Percentiles rank a stretch among this genome's conserved stretches.
phyloP scores from a whole-genome alignment of 495 filamentous ascomycete species.

The Glonium stellatum region DNA sequence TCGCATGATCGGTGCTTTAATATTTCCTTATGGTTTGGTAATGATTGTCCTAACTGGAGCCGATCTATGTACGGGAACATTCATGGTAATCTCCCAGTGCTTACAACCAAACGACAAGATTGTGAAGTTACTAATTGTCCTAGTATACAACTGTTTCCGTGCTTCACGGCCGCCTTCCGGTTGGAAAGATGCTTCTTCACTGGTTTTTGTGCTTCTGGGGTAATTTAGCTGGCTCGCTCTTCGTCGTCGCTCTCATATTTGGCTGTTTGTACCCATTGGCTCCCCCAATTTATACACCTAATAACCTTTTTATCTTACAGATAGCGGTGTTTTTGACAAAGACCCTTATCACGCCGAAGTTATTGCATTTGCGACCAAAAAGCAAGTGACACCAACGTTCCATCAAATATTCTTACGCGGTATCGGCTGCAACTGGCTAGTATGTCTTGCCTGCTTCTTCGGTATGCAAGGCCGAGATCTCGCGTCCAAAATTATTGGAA shows the following conservation, averaged over 20 bases:
- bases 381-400: constrained; percentile 51
- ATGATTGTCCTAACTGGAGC: constrained; percentile 55
- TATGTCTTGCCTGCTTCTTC: neutral
- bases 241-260: constrained; percentile 52
- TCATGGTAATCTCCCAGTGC: constrained; percentile 53
- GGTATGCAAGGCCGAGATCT: neutral
- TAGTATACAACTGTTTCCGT: neutral
- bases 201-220: constrained; percentile 55
- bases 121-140: too few species aligned
- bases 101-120: too few species aligned
- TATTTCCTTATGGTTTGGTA: constrained; percentile 54
- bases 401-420: constrained; percentile 49
- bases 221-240: constrained; percentile 54
- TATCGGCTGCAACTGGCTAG: neutral
- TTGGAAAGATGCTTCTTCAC: neutral
- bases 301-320: neutral
- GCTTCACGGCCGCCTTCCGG: neutral
- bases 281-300: too few species aligned
- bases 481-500: constrained; percentile 46
- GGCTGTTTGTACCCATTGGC: constrained; percentile 38
- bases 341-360: constrained; percentile 45
- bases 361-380: constrained; percentile 47
- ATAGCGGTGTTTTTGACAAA: constrained; percentile 51
- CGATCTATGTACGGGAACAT: constrained; percentile 54
- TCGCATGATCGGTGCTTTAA: constrained; percentile 46